Percentiles rank a stretch among this genome's conserved stretches.
Conservation (phyloP, 2,329 filamentous ascomycete species). For the Colletotrichum tabaci region DNA sequence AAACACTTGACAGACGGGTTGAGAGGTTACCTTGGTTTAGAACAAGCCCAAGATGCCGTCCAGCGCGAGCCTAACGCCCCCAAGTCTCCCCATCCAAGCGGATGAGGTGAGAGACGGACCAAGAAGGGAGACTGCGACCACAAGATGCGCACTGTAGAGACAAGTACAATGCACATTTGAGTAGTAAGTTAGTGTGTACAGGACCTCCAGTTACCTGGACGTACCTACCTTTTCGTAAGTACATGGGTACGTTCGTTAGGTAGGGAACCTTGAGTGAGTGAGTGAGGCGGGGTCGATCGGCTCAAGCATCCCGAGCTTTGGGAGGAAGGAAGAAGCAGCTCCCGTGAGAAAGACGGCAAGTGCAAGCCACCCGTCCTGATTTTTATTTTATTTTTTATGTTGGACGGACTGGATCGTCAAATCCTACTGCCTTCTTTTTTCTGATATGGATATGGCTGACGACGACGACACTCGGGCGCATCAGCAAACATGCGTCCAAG, state of each 20-base stretch:
- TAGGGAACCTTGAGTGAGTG: neutral
- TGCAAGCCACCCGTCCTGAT: slow-evolving; percentile 13
- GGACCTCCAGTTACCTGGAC: no score
- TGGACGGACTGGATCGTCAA: neutral
- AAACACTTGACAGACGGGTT: slow-evolving; percentile 5
- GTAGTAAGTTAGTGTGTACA: no score
- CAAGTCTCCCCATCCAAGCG: slow-evolving; percentile 28
- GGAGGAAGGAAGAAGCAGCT: neutral
- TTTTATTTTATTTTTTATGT: neutral
- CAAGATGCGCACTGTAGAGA: no score
- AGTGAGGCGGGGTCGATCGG: slow-evolving; percentile 25
- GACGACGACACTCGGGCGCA: slow-evolving; percentile 3
- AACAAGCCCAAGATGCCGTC: slow-evolving; percentile 27
- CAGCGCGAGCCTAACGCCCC: slow-evolving; percentile 24
- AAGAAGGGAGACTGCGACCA: neutral
- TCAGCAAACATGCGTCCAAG: slow-evolving; percentile 23
- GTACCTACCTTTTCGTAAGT: no score
- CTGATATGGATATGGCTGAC: neutral
- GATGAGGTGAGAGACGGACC: neutral
- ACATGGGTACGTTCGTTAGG: no score
- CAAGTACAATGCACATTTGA: no score
- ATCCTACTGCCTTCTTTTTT: no score
- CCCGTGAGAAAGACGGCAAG: neutral
- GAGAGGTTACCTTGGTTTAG: slow-evolving; percentile 24
- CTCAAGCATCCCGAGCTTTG: slow-evolving; percentile 16